Base-by-base conservation (phyloP, 2,329 filamentous ascomycete species). In the Nigrospora sphaerica region DNA sequence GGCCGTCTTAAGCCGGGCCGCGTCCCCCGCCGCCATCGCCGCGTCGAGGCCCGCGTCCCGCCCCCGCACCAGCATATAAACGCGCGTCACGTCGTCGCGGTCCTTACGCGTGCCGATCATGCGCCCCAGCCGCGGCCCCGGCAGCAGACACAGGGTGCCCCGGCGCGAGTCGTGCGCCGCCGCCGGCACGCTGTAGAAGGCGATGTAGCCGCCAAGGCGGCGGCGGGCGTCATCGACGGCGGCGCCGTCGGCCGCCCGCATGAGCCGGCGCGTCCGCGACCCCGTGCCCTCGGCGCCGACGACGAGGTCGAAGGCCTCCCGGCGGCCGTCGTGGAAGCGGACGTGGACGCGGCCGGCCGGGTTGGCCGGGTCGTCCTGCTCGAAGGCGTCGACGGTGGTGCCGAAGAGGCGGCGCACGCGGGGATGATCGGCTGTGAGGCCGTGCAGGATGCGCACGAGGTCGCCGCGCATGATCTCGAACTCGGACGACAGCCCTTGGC, bases 381-480 rank as follows among this genome's bases (percentile, higher is more conserved):
- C 34, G 3, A 68, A 46, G 2, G 48, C 47, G 4, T 56, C 55
- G 13, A 67, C 50, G 5, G 55, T 58, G 23, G 61, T 59, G 33
- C 55, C 54, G 42, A 64, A 68, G 18, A 61, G 37, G 46, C 65
- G 65, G 33, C 54, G 50, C 7, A 69, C 51, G 5, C 56, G 57
- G 10, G 57, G 50, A 16, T 62, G 65, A 17, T 52, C 60, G 1
- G 76, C 65, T 4, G 32, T 35, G 3, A 45, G 44, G 14, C 23
- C 36, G 51, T 73, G 73, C 1, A 83, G 56, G 2, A 81, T 62
- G 12, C 63, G 59, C 4, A 71, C 69, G n/a, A 83, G 54, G 45
- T 80, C 74, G 0, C 74, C 77, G 10, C 79, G 66, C 68, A 83
- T 75, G 41, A 83, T 75, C 61, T 83, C 80, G 49, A 69, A 80